Evolutionary conservation across 164 flowering plant species (phyloP), one percentile per base, ranked within the genome.

Genomic region (Platanus orientalis): DNA sequence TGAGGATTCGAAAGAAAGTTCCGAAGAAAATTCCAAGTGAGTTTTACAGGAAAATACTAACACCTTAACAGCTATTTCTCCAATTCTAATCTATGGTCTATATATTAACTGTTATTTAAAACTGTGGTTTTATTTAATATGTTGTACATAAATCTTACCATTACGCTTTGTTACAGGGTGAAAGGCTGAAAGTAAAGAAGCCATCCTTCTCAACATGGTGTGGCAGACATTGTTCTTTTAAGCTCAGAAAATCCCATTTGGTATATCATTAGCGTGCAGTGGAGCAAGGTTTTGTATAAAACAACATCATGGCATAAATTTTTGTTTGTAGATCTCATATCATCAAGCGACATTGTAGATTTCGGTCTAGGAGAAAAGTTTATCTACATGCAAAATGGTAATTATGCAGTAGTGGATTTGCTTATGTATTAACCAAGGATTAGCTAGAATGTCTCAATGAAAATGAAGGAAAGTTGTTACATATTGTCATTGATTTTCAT

Each of bases 1-100:
- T 19, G 90, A 83, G 60, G 80, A 71, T 21, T 32, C 71, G 1
- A 75, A 78, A 69, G 83, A 76, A 68, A 69, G 54, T 16, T 28
- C 89, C 7, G 69, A 69, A 34, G 76, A 75, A 45, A 80, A 83
- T 67, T 70, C 84, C 62, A 78, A 84, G 89, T 86, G 64, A 89
- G 96, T 78, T 66, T 64, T 40, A 32, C 27, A 20, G 13, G 49
- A 20, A 65, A 6, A n/a, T 25, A 20, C 7, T 55, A 10, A n/a
- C 29, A 55, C 14, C 58, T 29, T 28, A 36, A 7, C 12, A 14
- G 42, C 12, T 36, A 12, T 0, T 17, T 45, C 49, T 45, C 19
- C n/a, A 34, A 5, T 34, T 16, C 49, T 19, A 2, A 16, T 10
- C 17, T 59, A 45, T 45, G 10, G 17, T 21, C 42, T 28, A 16